These are phyloP conservation scores for Phlegmacium glaucopus DNA, from an alignment of 768 basidiomycete species.

Conservation along the genomic window DNA sequence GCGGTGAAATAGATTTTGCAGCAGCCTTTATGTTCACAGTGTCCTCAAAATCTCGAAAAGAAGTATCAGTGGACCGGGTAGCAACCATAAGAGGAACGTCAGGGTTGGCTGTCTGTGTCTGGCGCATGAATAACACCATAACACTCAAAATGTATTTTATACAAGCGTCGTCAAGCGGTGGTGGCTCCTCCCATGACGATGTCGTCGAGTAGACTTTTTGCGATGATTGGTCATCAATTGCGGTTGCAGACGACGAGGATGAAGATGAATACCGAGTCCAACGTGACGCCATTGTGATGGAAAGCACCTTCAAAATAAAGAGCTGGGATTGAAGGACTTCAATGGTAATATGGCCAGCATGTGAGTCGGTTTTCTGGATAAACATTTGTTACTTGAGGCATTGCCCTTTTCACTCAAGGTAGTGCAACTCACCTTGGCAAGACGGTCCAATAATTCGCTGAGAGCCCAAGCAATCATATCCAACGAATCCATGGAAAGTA, in stretches of 20 bases:
- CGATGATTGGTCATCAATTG: conserved; percentile 33
- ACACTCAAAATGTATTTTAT: conserved; percentile 80
- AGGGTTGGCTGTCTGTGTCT: conserved; percentile 63
- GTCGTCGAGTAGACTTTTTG: conserved; percentile 41
- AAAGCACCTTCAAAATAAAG: conserved; percentile 78
- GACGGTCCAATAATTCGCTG: conserved; percentile 71
- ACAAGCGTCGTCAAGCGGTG: conserved; percentile 76
- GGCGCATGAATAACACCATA: conserved; percentile 78
- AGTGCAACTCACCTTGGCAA: conserved; percentile 56
- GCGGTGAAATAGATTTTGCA: conserved; percentile 1
- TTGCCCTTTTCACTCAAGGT: conserved; percentile 3
- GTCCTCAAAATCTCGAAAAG: conserved; percentile 73
- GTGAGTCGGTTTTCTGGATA: conserved; percentile 48
- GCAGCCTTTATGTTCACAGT: conserved; percentile 17
- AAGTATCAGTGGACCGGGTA: conserved; percentile 55
- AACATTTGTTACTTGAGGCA: conserved; percentile 7
- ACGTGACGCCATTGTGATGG: conserved; percentile 73
- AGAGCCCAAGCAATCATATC: conserved; percentile 80
- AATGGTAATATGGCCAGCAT: conserved; percentile 48
- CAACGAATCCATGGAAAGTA: conserved; percentile 71
- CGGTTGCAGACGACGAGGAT: conserved; percentile 36
- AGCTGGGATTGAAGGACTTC: conserved; percentile 85
- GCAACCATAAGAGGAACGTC: conserved; percentile 55
- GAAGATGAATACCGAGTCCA: conserved; percentile 42
- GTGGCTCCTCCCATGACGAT: conserved; percentile 56